Percentiles rank a stretch among this genome's conserved stretches.
phyloP scores from a whole-genome alignment of 1,139 yeast genomes.

The Saccharomycopsis hybrid region DNA sequence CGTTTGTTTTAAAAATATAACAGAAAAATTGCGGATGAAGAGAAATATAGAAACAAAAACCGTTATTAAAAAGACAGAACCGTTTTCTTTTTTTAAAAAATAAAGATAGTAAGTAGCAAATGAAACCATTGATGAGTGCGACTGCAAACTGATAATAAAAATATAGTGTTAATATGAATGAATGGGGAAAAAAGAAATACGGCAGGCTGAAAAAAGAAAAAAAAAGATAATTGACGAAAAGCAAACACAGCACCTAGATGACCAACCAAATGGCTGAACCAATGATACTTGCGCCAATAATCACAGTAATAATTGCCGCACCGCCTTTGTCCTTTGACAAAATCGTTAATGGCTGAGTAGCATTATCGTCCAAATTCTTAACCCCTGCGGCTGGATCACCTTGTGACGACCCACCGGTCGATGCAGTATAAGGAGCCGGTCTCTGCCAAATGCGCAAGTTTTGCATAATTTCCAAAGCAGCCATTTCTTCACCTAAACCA shows the following conservation, averaged over 20 bases:
- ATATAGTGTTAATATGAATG: no score
- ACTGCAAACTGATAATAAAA: no score
- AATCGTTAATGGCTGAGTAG: conserved; percentile 42
- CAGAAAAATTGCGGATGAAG: no score
- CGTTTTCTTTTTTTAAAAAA: no score
- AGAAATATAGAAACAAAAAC: no score
- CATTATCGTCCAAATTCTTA: conserved; percentile 26
- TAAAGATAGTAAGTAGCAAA: no score
- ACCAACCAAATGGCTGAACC: conserved; percentile 73
- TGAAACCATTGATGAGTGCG: no score
- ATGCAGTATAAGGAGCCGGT: conserved; percentile 53
- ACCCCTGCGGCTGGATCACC: conserved; percentile 58
- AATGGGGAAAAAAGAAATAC: no score
- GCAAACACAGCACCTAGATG: conserved; percentile 27
- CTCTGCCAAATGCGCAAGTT: conserved; percentile 48
- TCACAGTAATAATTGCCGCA: conserved; percentile 78
- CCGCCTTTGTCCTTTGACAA: conserved; percentile 72
- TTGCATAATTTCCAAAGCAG: conserved; percentile 74
- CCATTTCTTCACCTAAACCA: conserved; percentile 95
- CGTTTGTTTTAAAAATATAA: no score
- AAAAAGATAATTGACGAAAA: not conserved
- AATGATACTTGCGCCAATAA: conserved; percentile 58
- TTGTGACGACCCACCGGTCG: conserved; percentile 52
- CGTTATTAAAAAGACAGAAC: no score
- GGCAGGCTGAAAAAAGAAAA: not conserved